phyloP scores from a whole-genome alignment of 2,329 filamentous ascomycete species.

The Bipolaris sorokiniana region DNA sequence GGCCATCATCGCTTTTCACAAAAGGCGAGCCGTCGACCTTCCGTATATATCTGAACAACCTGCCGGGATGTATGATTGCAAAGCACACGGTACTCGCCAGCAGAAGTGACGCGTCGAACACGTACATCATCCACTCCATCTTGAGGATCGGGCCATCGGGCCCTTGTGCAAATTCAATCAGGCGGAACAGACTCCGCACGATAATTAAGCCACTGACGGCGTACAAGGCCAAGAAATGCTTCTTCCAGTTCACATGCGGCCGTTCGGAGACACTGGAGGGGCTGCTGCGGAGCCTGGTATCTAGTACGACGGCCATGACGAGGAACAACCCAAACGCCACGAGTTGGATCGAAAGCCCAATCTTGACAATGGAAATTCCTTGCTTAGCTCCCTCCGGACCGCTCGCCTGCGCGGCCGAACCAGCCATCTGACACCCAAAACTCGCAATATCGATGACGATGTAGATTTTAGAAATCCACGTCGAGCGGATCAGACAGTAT shows the following conservation, averaged over 20 bases:
- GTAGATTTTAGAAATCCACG: conserved; percentile 36
- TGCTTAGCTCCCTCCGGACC: conserved; percentile 12
- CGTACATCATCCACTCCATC: conserved; percentile 23
- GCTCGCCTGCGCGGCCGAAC: conserved; percentile 25
- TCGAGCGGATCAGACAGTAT: conserved; percentile 47
- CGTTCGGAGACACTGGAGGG: conserved; percentile 9
- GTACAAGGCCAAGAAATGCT: conserved; percentile 17
- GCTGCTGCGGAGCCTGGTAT: conserved; percentile 14
- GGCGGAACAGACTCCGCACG: conserved; percentile 21
- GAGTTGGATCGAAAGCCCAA: conserved; percentile 23
- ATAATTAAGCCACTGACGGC: conserved; percentile 22
- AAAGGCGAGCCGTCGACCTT: conserved; percentile 11
- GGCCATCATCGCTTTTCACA: background rate
- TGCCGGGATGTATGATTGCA: conserved; percentile 21
- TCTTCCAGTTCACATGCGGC: conserved; percentile 16
- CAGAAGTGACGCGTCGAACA: conserved; percentile 27
- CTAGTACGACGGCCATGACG: conserved; percentile 16
- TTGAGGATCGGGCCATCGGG: conserved; percentile 11
- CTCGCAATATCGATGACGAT: conserved; percentile 29
- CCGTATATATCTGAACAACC: conserved; percentile 16
- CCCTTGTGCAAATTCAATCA: conserved; percentile 24
- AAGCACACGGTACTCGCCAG: conserved; percentile 15
- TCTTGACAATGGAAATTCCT: conserved; percentile 20
- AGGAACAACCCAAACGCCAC: conserved; percentile 23
- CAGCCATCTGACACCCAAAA: conserved; percentile 29